Conservation (phyloP, 805 yeast species). For the Cyberlindnera subsufficiens region DNA sequence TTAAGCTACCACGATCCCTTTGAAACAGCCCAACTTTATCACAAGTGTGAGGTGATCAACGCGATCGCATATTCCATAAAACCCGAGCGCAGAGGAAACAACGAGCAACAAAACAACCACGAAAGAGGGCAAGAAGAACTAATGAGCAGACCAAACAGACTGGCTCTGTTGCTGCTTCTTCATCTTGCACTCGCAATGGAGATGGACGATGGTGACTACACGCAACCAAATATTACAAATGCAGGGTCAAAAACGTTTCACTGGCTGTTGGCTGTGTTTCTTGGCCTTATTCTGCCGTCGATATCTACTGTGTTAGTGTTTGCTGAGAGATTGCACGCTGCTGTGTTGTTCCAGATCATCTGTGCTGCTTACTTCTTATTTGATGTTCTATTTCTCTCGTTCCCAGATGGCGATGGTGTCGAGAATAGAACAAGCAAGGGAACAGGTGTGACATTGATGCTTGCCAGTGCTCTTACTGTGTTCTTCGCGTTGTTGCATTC, state of each 20-base stretch:
- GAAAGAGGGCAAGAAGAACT: too few relatives aligned
- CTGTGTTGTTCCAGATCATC: constrained; percentile 40
- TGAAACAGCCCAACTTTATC: too few relatives aligned
- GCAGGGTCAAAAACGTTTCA: constrained; percentile 55
- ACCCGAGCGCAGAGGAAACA: too few relatives aligned
- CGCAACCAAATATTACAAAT: constrained; percentile 34
- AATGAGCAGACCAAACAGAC: too few relatives aligned
- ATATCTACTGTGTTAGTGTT: constrained; percentile 47
- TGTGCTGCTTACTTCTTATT: constrained; percentile 45
- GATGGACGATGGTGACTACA: constrained; percentile 27
- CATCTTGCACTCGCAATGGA: constrained; percentile 21
- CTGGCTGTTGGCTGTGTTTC: constrained; percentile 48
- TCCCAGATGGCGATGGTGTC: constrained; percentile 59
- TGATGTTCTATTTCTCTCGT: constrained; percentile 53
- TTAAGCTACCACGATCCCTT: too few relatives aligned
- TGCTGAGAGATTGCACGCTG: constrained; percentile 42
- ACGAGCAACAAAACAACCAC: too few relatives aligned
- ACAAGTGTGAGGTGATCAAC: too few relatives aligned
- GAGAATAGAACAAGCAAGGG: constrained; percentile 67
- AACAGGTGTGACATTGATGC: constrained; percentile 56
- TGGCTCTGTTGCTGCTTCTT: background rate
- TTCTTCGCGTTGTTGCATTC: constrained; percentile 50
- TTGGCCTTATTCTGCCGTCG: constrained; percentile 51
- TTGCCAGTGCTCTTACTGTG: constrained; percentile 40
- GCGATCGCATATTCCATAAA: too few relatives aligned